phyloP scores from a whole-genome alignment of 306 rosid genomes.

The Hippophae tibetana region DNA sequence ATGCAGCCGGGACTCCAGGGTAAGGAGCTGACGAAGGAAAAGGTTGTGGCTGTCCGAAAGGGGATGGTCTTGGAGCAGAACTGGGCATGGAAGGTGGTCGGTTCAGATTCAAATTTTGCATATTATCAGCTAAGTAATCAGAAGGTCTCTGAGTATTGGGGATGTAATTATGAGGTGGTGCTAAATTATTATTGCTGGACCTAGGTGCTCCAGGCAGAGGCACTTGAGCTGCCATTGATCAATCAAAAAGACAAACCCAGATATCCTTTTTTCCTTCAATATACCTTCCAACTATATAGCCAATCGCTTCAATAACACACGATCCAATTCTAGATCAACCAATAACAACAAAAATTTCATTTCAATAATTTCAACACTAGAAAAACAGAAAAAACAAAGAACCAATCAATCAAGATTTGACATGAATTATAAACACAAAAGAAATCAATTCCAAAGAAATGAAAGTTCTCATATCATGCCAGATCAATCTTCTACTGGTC shows the following conservation, averaged over 20 bases:
- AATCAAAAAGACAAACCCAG: constrained; percentile 29
- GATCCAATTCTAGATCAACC: constrained; percentile 20
- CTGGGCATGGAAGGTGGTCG: constrained; percentile 59
- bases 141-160: constrained; percentile 44
- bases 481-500: no score
- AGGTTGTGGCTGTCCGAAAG: constrained; percentile 55
- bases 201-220: constrained; percentile 98
- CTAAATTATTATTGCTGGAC: constrained; percentile 36
- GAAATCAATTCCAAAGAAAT: no score
- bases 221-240: constrained; percentile 76
- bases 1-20: constrained; percentile 35
- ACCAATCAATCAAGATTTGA: no score
- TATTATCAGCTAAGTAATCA: constrained; percentile 44
- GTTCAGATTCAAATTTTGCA: constrained; percentile 71
- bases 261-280: constrained; percentile 17
- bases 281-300: neutral
- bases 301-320: constrained; percentile 21
- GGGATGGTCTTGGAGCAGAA: constrained; percentile 59
- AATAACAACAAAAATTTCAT: neutral
- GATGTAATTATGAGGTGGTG: constrained; percentile 54
- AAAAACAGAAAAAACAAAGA: no score
- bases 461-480: no score
- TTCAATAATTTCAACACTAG: no score
- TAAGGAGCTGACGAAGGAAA: constrained; percentile 44
- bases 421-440: no score